Conservation (phyloP, 148 eudicot species). For the Rhododendron vialii region DNA sequence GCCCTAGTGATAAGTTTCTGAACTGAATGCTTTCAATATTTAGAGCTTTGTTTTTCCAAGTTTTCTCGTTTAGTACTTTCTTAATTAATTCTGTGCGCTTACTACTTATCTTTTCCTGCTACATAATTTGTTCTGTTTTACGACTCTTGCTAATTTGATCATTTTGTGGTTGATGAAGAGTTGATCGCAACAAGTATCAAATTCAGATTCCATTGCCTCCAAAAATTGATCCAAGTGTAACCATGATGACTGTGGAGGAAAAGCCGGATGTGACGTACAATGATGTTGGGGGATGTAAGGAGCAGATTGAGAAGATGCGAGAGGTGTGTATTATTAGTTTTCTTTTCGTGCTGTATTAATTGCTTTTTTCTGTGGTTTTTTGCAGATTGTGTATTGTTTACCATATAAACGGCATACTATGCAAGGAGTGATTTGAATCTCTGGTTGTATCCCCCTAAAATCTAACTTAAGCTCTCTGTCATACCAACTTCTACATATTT, state of each 20-base stretch:
- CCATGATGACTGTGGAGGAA: constrained; percentile 99
- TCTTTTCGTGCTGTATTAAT: not conserved
- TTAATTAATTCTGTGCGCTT: not conserved
- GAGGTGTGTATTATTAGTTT: constrained; percentile 44
- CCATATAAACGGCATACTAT: not conserved
- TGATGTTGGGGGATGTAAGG: constrained; percentile 99
- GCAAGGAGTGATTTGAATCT: not conserved
- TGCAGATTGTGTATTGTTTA: not conserved
- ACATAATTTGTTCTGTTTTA: not conserved
- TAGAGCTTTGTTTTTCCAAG: not conserved
- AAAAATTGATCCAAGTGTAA: constrained; percentile 96
- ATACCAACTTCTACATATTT: not conserved
- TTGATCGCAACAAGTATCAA: constrained; percentile 86
- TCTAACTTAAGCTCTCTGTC: not conserved
- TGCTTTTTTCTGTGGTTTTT: not conserved
- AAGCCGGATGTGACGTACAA: constrained; percentile 97
- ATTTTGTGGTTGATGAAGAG: constrained; percentile 37
- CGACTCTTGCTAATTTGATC: not conserved
- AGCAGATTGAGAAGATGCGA: constrained; percentile 97
- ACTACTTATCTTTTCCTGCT: not conserved
- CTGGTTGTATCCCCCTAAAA: not conserved
- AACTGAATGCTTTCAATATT: not conserved
- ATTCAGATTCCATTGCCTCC: constrained; percentile 97
- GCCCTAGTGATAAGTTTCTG: not conserved
- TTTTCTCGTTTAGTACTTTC: not conserved